Percentiles rank a stretch among this genome's conserved stretches.
These are phyloP conservation scores for Phytophthora ramorum DNA, from an alignment of 352 stramenopile genomes.

Conservation along the genomic window DNA sequence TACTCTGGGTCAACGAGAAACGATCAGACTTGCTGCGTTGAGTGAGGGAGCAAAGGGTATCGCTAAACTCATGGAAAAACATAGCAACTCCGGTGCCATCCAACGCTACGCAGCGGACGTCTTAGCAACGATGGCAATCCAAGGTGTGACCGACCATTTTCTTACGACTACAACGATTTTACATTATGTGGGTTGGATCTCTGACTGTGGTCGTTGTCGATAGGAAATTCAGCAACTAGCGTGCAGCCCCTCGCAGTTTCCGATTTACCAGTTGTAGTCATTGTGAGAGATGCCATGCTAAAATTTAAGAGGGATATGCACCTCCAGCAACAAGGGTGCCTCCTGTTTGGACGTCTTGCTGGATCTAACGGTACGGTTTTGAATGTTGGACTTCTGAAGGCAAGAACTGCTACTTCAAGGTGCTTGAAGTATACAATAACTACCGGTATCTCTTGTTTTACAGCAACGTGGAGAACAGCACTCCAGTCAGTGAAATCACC, in stretches of 20 bases:
- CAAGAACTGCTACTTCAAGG: not conserved
- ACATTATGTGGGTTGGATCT: no score
- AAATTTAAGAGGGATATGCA: constrained; percentile 57
- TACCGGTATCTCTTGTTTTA: not conserved
- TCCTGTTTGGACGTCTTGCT: constrained; percentile 59
- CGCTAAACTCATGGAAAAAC: constrained; percentile 50
- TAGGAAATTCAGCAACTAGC: constrained; percentile 11
- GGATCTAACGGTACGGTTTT: constrained; percentile 27
- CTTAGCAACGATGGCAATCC: constrained; percentile 50
- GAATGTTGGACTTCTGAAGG: not conserved
- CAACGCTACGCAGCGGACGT: constrained; percentile 51
- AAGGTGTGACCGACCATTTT: constrained; percentile 24
- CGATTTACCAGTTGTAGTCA: constrained; percentile 35
- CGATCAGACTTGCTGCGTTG: constrained; percentile 33
- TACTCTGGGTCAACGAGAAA: constrained; percentile 42
- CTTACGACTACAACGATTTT: not conserved
- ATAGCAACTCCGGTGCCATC: constrained; percentile 39
- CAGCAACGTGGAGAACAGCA: constrained; percentile 45
- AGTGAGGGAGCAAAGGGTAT: constrained; percentile 30
- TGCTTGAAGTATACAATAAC: not conserved
- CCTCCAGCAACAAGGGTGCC: constrained; percentile 43
- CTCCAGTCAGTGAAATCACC: constrained; percentile 30
- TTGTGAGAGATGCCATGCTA: constrained; percentile 48
- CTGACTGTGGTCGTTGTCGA: not conserved
- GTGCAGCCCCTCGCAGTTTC: constrained; percentile 27